A percentile compares a stretch with the other conserved stretches of the same genome.
Conservation (phyloP, 805 yeast species). For the Candida pseudoglaebosa region DNA sequence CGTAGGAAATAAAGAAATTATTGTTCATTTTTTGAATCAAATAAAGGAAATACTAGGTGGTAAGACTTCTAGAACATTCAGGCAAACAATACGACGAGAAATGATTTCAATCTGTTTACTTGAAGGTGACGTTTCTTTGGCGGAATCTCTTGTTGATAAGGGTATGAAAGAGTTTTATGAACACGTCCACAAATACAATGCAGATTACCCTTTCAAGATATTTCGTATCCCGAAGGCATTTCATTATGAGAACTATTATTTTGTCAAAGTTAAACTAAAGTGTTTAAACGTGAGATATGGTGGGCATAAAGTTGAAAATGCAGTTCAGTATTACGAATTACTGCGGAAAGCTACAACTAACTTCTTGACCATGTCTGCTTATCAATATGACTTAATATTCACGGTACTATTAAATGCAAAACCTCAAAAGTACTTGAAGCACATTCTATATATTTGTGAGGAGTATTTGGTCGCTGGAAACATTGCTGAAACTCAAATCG, state of each 20-base stretch:
- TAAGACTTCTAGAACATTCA: constrained; percentile 4
- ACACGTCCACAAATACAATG: constrained; percentile 12
- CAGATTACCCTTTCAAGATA: constrained; percentile 16
- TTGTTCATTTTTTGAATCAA: constrained; percentile 27
- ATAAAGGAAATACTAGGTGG: constrained; percentile 13
- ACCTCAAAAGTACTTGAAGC: constrained; percentile 6
- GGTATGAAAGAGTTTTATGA: constrained; percentile 23
- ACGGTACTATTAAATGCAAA: neutral
- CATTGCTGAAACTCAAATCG: constrained; percentile 22
- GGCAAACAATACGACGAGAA: constrained; percentile 21
- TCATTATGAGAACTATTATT: constrained; percentile 14
- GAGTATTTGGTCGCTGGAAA: constrained; percentile 27
- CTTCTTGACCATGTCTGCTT: neutral
- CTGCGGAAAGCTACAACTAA: neutral
- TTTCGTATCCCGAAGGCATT: constrained; percentile 17
- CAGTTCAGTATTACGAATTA: constrained; percentile 4
- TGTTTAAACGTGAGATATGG: constrained; percentile 4
- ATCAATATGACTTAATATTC: constrained; percentile 5
- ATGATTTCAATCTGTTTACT: constrained; percentile 26
- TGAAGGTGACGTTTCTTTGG: constrained; percentile 19
- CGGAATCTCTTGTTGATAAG: constrained; percentile 19
- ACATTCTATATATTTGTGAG: constrained; percentile 23
- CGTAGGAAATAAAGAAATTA: constrained; percentile 18
- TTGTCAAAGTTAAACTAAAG: constrained; percentile 16
- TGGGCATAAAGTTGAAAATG: neutral